phyloP scores from a whole-genome alignment of 306 rosid species.

The Medicago lupulina region DNA sequence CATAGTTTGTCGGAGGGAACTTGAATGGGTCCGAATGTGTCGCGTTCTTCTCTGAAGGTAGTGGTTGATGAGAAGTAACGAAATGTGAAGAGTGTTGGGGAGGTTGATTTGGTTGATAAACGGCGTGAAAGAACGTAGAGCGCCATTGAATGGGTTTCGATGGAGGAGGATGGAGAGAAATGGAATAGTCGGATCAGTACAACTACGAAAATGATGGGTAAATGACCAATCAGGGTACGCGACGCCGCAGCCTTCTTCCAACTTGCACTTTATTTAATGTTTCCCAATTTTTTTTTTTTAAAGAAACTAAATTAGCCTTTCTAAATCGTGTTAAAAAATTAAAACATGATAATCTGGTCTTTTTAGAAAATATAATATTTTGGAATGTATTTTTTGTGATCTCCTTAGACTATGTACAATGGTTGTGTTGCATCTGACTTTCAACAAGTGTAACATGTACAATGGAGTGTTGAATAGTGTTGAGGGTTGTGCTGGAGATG shows the following conservation, averaged over 20 bases:
- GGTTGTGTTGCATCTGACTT: no score
- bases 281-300: no score
- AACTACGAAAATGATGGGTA: slow-evolving; percentile 9
- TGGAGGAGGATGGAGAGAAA: slow-evolving; percentile 9
- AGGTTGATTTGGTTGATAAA: slow-evolving; percentile 53
- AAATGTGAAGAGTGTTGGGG: slow-evolving; percentile 45
- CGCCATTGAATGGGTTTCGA: slow-evolving; percentile 52
- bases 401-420: no score
- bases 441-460: no score
- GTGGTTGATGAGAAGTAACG: slow-evolving; percentile 69
- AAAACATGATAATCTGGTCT: no score
- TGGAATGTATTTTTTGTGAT: no score
- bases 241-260: slow-evolving; percentile 33
- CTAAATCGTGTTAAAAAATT: no score
- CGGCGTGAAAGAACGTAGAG: slow-evolving; percentile 64
- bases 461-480: no score
- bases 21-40: slow-evolving; percentile 92
- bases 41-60: slow-evolving; percentile 86
- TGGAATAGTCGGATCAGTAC: neutral
- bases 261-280: neutral
- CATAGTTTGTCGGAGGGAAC: slow-evolving; percentile 93
- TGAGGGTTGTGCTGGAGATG: no score
- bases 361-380: no score
- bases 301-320: no score
- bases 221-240: slow-evolving; percentile 33